Percentiles rank a stretch among this genome's conserved stretches.
Evolutionary conservation across 768 basidiomycete species (phyloP).

Genomic region (Vararia minispora): DNA sequence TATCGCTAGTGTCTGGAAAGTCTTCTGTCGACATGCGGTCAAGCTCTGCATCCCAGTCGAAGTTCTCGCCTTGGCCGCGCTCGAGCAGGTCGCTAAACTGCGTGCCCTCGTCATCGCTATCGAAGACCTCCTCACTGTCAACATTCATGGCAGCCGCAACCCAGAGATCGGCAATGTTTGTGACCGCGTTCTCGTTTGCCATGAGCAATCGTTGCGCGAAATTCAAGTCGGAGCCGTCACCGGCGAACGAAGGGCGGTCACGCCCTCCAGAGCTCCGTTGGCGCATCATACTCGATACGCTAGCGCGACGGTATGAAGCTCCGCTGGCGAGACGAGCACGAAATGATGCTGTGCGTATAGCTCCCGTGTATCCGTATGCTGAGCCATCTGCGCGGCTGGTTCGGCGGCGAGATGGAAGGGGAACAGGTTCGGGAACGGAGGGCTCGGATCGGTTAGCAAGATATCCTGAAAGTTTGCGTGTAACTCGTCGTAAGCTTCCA

Average conservation of each 20-base stretch:
- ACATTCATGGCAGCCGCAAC: constrained; percentile 94
- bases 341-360: constrained; percentile 21
- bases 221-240: constrained; percentile 49
- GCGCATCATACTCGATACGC: constrained; percentile 36
- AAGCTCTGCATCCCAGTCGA: constrained; percentile 19
- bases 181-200: constrained; percentile 92
- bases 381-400: constrained; percentile 61
- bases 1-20: background rate
- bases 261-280: constrained; percentile 23
- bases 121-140: constrained; percentile 78
- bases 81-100: constrained; percentile 20
- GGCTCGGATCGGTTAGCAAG: constrained; percentile 40
- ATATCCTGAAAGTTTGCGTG: constrained; percentile 45
- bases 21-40: constrained; percentile 10
- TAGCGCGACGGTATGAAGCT: constrained; percentile 34
- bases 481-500: constrained; percentile 22
- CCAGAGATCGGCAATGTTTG: constrained; percentile 94
- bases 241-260: constrained; percentile 25
- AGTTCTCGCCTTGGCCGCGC: no score
- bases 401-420: constrained; percentile 33
- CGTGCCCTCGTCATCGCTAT: constrained; percentile 25
- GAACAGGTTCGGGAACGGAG: constrained; percentile 27
- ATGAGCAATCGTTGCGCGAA: constrained; percentile 83
- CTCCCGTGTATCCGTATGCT: constrained; percentile 65
- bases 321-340: constrained; percentile 9